Evolutionary conservation across 1,284 basidiomycete species (phyloP).

Genomic region (Omphalotus olearius): DNA sequence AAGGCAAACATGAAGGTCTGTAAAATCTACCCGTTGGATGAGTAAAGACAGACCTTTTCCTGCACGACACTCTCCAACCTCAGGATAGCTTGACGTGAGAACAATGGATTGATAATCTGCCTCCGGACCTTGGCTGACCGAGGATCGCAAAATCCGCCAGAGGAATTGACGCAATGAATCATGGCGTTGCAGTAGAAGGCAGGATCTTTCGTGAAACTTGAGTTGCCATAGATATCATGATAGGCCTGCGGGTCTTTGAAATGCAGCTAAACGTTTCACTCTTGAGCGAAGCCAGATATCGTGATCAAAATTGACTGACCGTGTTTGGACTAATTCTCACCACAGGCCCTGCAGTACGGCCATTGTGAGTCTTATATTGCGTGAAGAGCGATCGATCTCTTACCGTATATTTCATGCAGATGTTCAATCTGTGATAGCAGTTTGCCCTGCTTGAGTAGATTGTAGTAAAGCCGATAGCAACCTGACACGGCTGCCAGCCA

Average conservation of each 20-base stretch:
- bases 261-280: constrained; percentile 4
- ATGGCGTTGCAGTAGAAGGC: constrained; percentile 18
- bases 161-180: constrained; percentile 15
- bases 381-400: background rate
- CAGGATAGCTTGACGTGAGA: constrained; percentile 24
- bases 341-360: constrained; percentile 1
- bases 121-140: constrained; percentile 18
- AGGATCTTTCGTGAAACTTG: constrained; percentile 21
- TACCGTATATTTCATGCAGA: constrained; percentile 22
- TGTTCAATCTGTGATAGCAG: constrained; percentile 19
- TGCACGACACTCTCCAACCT: constrained; percentile 21
- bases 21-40: background rate
- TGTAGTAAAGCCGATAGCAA: constrained; percentile 21
- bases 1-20: background rate
- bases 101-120: constrained; percentile 20
- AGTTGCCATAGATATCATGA: constrained; percentile 18
- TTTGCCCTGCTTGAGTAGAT: constrained; percentile 19
- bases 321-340: constrained; percentile 10
- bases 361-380: background rate
- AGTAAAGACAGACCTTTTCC: constrained; percentile 17
- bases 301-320: background rate
- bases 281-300: background rate
- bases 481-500: constrained; percentile 20
- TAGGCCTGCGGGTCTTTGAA: constrained; percentile 7
- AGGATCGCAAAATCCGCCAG: constrained; percentile 16